phyloP scores from a whole-genome alignment of 306 rosid genomes.

The Prunus mume region DNA sequence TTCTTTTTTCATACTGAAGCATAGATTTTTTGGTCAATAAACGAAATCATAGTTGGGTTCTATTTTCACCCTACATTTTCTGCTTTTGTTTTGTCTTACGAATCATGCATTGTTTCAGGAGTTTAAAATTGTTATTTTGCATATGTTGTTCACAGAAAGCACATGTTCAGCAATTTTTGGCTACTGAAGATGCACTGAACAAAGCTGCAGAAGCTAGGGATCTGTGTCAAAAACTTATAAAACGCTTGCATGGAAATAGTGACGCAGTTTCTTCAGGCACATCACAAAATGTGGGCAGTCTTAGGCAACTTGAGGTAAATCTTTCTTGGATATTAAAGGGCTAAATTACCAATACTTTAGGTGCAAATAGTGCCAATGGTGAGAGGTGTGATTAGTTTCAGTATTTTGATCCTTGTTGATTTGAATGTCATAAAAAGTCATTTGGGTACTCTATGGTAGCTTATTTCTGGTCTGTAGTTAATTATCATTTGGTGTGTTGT shows the following conservation, averaged over 20 bases:
- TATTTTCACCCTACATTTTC: background rate
- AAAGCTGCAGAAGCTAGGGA: conserved; percentile 95
- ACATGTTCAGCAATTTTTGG: conserved; percentile 97
- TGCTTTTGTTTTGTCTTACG: background rate
- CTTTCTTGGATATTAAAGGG: background rate
- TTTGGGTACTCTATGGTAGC: background rate
- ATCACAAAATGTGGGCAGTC: conserved; percentile 75
- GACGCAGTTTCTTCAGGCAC: conserved; percentile 64
- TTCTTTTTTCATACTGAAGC: no score
- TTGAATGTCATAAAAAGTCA: background rate
- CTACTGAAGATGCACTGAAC: conserved; percentile 96
- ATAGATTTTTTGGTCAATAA: background rate
- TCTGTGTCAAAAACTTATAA: conserved; percentile 65
- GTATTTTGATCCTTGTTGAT: conserved; percentile 2
- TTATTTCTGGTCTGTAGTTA: background rate
- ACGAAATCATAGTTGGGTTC: background rate
- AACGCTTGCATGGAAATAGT: conserved; percentile 72
- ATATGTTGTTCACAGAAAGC: conserved; percentile 66
- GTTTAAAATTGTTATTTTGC: conserved; percentile 7
- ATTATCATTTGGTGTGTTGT: conserved; percentile 4
- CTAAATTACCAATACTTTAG: background rate
- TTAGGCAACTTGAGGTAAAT: conserved; percentile 85
- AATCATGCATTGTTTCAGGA: background rate
- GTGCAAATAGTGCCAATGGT: background rate
- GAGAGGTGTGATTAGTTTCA: conserved; percentile 1